Conservation (phyloP, 352 stramenopile genomes). For the Thraustochytrium striatum region DNA sequence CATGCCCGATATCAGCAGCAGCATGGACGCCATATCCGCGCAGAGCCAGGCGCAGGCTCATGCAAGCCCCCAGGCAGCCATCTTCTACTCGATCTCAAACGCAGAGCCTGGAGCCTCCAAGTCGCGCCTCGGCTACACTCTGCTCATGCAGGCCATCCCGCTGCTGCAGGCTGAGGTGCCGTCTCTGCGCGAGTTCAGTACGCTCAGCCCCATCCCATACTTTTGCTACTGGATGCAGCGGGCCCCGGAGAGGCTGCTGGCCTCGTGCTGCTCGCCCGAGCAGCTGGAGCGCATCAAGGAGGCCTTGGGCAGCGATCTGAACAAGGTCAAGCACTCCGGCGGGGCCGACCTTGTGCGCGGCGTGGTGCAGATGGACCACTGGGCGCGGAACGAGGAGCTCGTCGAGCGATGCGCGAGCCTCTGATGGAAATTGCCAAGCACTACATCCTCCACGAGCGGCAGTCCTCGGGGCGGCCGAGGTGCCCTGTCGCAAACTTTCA, state of each 20-base stretch:
- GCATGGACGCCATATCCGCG: neutral
- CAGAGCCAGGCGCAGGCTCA: neutral
- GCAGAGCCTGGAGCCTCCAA: neutral
- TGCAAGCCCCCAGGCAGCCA: neutral
- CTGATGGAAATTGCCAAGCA: no score
- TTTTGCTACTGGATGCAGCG: neutral
- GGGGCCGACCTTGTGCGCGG: neutral
- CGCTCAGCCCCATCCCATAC: neutral
- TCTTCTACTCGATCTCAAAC: neutral
- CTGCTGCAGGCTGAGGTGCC: neutral
- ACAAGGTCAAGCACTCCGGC: neutral
- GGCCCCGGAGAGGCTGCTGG: no score
- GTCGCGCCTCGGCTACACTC: neutral
- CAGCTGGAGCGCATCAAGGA: neutral
- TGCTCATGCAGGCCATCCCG: neutral
- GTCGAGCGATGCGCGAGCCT: no score
- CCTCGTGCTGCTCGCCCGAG: no score
- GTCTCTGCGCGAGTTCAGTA: neutral
- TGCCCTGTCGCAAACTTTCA: conserved; percentile 34
- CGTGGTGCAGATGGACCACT: neutral
- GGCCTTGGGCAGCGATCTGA: neutral
- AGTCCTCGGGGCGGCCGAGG: no score
- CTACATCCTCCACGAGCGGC: no score
- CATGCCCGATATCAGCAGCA: neutral
- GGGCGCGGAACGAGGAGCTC: neutral